These are phyloP conservation scores for Madurella mycetomatis DNA, from an alignment of 2,329 filamentous ascomycete species.

Conservation along the genomic window DNA sequence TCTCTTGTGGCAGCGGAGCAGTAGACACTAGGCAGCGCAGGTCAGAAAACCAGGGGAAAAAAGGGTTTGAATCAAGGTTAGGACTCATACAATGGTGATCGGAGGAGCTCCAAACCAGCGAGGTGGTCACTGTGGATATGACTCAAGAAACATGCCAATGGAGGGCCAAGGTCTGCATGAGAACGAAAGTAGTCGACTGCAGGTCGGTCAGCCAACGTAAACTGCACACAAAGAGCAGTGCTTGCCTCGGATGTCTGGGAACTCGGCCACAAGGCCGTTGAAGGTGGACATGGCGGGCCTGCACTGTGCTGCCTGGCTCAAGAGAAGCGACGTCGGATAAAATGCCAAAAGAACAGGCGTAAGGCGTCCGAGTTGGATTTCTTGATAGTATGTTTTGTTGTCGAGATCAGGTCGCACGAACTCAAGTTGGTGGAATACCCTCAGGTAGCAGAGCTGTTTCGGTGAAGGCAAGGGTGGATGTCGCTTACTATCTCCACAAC, in stretches of 20 bases:
- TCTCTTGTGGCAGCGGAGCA: conserved; percentile 80
- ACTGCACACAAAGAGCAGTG: not conserved
- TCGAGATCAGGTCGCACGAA: too few relatives aligned
- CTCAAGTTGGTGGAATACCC: too few relatives aligned
- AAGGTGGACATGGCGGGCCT: conserved; percentile 66
- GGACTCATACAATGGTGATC: conserved; percentile 62
- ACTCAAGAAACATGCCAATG: conserved; percentile 81
- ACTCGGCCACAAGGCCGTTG: conserved; percentile 67
- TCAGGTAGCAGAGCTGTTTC: too few relatives aligned
- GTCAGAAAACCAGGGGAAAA: not conserved
- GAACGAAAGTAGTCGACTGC: conserved; percentile 77
- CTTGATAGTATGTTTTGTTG: too few relatives aligned
- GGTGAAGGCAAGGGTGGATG: too few relatives aligned
- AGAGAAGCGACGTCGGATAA: too few relatives aligned
- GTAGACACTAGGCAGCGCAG: conserved; percentile 56
- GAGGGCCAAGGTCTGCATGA: conserved; percentile 49
- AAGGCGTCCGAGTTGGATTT: too few relatives aligned
- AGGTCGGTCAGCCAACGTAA: not conserved
- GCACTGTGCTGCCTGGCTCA: not conserved
- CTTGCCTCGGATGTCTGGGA: conserved; percentile 68
- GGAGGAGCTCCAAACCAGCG: conserved; percentile 69
- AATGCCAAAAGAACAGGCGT: too few relatives aligned
- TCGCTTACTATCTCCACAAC: too few relatives aligned
- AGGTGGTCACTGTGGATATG: conserved; percentile 93
- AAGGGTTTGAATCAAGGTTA: not conserved